Base-by-base conservation (phyloP, 225 moss, liverwort and hornwort species). In the Neckera pumila region DNA sequence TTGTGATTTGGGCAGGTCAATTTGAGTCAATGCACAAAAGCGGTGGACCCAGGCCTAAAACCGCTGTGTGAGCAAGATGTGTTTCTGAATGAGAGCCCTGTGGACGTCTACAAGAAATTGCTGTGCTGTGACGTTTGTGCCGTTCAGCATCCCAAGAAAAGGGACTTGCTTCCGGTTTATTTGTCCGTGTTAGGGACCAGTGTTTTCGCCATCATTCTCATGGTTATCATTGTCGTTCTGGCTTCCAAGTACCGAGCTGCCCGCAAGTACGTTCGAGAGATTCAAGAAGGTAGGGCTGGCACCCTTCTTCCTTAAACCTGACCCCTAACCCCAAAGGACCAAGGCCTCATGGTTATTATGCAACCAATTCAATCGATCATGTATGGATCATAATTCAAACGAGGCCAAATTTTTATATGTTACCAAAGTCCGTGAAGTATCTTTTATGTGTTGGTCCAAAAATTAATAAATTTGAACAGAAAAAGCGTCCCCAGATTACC, bases 61-160 rank as follows among this genome's bases (percentile, higher is more conserved):
- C 91, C 93, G 45, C 89, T 93, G 16, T 93, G 93, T 60, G 88
- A 80, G 33, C 93, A 91, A 90, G 88, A 91, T 62, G 86, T 91
- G 71, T 89, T 81, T 62, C 40, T 91, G 26, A 63, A 77, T 40
- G 83, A 86, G 45, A 80, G 57, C n/a, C 91, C 91, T 62, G 75
- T 1, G 86, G 86, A 89, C 18, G 89, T 93, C 49, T 93, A 91
- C 89, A 88, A 91, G 93, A 91, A 90, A 45, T 86, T 90, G 58
- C 84, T 91, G 72, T 93, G 93, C 51, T 93, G 93, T 26, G 88
- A 80, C 75, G 33, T 51, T 45, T 93, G 93, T 59, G 51, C 86
- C 58, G 34, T 86, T 53, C 54, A 71, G 27, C 40, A 76, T 10
- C 10, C n/a, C 26, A 33, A 73, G 69, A 91, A 77, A 53, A 84